Conservation (phyloP, 2,329 filamentous ascomycete species). For the Trichoderma sp. region DNA sequence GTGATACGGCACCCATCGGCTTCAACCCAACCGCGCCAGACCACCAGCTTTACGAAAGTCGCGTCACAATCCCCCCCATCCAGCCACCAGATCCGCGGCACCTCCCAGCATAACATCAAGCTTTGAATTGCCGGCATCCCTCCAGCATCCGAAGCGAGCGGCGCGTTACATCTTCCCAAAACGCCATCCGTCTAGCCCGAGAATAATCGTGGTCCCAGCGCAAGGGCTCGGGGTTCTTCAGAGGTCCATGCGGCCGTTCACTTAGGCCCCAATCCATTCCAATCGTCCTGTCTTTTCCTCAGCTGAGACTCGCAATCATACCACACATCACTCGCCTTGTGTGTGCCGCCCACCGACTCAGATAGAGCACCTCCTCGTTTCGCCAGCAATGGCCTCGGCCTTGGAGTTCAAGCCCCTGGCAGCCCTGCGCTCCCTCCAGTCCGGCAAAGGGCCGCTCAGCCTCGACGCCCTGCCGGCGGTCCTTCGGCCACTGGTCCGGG, state of each 20-base stretch:
- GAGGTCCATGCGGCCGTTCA: slow-evolving; percentile 4
- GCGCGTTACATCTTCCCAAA: slow-evolving; percentile 19
- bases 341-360: neutral
- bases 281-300: neutral
- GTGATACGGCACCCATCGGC: neutral
- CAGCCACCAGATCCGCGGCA: slow-evolving; percentile 4
- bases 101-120: neutral
- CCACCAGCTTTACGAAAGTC: neutral
- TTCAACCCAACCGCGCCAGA: slow-evolving; percentile 17
- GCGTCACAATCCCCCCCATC: slow-evolving; percentile 14
- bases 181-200: neutral
- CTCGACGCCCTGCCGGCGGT: slow-evolving; percentile 49
- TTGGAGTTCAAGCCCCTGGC: slow-evolving; percentile 25
- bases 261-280: neutral
- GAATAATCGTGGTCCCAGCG: neutral
- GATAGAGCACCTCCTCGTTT: neutral
- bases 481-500: slow-evolving; percentile 59
- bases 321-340: neutral
- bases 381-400: neutral
- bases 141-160: slow-evolving; percentile 17
- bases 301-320: slow-evolving; percentile 8
- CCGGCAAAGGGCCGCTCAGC: slow-evolving; percentile 21
- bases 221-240: neutral
- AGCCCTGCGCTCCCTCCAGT: slow-evolving; percentile 20
- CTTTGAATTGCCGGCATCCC: slow-evolving; percentile 13